Percentiles rank a stretch among this genome's conserved stretches.
phyloP scores from a whole-genome alignment of 495 filamentous ascomycete species.

The Trichoderma gamsii region DNA sequence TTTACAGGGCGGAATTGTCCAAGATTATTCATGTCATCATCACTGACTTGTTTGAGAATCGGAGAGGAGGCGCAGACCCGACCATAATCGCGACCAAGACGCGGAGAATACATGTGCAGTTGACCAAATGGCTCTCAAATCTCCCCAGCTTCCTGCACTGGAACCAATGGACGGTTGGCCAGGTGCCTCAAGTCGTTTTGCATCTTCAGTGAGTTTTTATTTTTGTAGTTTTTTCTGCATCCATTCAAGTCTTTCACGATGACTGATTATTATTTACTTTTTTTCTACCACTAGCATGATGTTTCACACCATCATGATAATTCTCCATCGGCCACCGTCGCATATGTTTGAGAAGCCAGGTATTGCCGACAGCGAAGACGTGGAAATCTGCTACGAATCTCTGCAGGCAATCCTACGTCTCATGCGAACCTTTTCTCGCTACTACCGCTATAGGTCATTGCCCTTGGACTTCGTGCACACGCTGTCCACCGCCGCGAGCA shows the following conservation, averaged over 20 bases:
- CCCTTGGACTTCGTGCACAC: constrained; percentile 32
- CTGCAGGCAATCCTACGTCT: constrained; percentile 28
- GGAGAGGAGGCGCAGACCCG: constrained; percentile 23
- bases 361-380: constrained; percentile 18
- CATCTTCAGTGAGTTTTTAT: constrained; percentile 27
- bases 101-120: constrained; percentile 26
- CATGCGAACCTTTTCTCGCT: constrained; percentile 24
- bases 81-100: constrained; percentile 25
- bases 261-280: not conserved
- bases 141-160: constrained; percentile 29
- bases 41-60: constrained; percentile 32
- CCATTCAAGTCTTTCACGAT: not conserved
- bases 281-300: constrained; percentile 23
- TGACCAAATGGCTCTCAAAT: constrained; percentile 28
- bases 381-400: constrained; percentile 31
- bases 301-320: constrained; percentile 31
- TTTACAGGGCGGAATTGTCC: constrained; percentile 28
- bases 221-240: not conserved
- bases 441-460: constrained; percentile 26
- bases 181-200: constrained; percentile 26
- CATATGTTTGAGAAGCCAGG: constrained; percentile 24
- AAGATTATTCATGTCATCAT: constrained; percentile 33
- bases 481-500: constrained; percentile 27
- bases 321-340: constrained; percentile 30
- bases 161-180: constrained; percentile 29